phyloP scores from a whole-genome alignment of 352 stramenopile species.

The Blastocystis sp. region DNA sequence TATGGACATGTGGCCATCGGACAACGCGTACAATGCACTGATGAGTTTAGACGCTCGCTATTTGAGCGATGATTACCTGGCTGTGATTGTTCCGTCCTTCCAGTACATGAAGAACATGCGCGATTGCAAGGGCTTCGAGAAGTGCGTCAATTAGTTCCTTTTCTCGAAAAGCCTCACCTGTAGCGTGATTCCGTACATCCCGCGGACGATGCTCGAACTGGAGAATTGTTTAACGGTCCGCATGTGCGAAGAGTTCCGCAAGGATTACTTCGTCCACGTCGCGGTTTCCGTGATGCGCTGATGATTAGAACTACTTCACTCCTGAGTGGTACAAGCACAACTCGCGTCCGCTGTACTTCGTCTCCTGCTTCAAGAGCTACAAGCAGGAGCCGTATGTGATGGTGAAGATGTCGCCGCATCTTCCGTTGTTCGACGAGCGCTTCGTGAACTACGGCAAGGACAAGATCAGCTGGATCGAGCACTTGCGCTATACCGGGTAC shows the following conservation, averaged over 20 bases:
- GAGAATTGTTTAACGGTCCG: not conserved
- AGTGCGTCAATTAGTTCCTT: not conserved
- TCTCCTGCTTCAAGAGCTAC: constrained; percentile 20
- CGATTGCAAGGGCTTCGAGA: constrained; percentile 10
- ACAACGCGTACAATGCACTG: not conserved
- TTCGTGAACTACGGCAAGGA: constrained; percentile 71
- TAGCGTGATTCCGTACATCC: constrained; percentile 9
- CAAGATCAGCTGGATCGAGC: constrained; percentile 71
- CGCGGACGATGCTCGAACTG: not conserved
- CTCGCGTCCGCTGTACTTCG: not conserved
- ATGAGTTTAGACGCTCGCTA: not conserved
- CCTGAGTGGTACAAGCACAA: not conserved
- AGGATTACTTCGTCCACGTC: constrained; percentile 25
- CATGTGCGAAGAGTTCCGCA: constrained; percentile 21
- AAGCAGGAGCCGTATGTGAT: constrained; percentile 64
- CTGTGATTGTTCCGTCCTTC: constrained; percentile 22
- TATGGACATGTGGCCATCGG: constrained; percentile 43
- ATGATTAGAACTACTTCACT: constrained; percentile 4
- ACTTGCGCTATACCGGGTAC: constrained; percentile 63
- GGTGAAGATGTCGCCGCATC: constrained; percentile 2
- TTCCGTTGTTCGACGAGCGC: constrained; percentile 47
- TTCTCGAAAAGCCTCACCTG: not conserved
- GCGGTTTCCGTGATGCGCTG: not conserved
- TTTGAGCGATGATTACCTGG: not conserved
- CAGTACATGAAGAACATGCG: not conserved